Evolutionary conservation across 2,329 filamentous ascomycete species (phyloP).

Genomic region (Aureobasidium sp.): DNA sequence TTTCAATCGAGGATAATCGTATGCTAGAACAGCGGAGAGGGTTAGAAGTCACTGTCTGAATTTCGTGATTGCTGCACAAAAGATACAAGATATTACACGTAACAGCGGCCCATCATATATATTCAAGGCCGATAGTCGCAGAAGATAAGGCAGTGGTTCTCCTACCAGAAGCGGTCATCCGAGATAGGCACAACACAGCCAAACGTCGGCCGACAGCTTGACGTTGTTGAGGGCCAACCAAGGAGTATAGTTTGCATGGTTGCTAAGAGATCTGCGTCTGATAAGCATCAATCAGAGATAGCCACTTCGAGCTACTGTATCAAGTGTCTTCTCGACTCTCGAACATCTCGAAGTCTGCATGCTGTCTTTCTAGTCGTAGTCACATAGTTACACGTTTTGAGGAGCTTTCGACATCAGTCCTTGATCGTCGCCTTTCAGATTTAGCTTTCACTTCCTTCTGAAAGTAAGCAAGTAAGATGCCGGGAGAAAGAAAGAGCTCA

Average conservation of each 20-base stretch:
- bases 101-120: not conserved
- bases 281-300: slow-evolving; percentile 2
- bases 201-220: not conserved
- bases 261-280: not conserved
- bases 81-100: not conserved
- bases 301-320: not conserved
- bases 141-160: not conserved
- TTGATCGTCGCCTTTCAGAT: not conserved
- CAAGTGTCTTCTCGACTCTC: not conserved
- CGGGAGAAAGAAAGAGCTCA: not conserved
- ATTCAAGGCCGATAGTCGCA: not conserved
- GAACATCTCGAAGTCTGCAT: not conserved
- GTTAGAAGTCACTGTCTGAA: not conserved
- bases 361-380: not conserved
- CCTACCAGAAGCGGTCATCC: not conserved
- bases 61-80: not conserved
- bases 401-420: not conserved
- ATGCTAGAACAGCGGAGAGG: not conserved
- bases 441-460: not conserved
- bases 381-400: not conserved
- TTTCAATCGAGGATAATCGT: not conserved
- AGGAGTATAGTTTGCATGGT: not conserved
- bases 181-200: slow-evolving; percentile 1
- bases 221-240: not conserved
- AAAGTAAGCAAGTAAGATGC: not conserved